Evolutionary conservation across 2,329 filamentous ascomycete genomes (phyloP).

Genomic region (Volutella citrinella): DNA sequence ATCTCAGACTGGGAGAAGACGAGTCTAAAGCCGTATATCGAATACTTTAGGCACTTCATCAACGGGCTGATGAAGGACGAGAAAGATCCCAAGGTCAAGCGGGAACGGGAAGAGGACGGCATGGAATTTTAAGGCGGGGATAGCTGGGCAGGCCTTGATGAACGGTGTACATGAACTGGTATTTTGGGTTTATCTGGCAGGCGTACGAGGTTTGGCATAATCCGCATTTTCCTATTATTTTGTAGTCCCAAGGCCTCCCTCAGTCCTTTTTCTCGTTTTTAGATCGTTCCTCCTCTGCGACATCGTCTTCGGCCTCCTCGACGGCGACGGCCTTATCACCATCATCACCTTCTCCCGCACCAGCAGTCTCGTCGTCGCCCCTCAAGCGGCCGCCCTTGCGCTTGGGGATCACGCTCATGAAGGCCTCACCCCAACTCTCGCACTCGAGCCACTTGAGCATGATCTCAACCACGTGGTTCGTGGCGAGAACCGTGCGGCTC

Average conservation of each 20-base stretch:
- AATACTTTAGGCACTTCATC: constrained; percentile 84
- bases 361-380: constrained; percentile 25
- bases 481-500: constrained; percentile 80
- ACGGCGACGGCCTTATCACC: constrained; percentile 23
- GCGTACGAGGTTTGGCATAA: constrained; percentile 18
- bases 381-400: constrained; percentile 78
- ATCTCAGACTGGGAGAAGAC: constrained; percentile 96
- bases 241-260: too few species aligned
- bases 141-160: constrained; percentile 4
- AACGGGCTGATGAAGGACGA: constrained; percentile 74
- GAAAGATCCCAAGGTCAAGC: constrained; percentile 51
- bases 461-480: constrained; percentile 95
- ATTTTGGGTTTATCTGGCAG: constrained; percentile 15
- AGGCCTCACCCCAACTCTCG: constrained; percentile 88
- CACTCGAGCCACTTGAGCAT: constrained; percentile 91
- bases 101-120: constrained; percentile 50
- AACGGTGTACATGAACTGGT: constrained; percentile 16
- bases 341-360: constrained; percentile 18
- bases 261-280: too few species aligned
- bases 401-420: constrained; percentile 83
- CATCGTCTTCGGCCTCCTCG: constrained; percentile 27
- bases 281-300: constrained; percentile 11
- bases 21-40: constrained; percentile 86
- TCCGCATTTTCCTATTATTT: constrained; percentile 15
- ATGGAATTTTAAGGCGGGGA: constrained; percentile 49